These are phyloP conservation scores for Rhododendron simsii DNA, from an alignment of 148 eudicot genomes.

Conservation along the genomic window DNA sequence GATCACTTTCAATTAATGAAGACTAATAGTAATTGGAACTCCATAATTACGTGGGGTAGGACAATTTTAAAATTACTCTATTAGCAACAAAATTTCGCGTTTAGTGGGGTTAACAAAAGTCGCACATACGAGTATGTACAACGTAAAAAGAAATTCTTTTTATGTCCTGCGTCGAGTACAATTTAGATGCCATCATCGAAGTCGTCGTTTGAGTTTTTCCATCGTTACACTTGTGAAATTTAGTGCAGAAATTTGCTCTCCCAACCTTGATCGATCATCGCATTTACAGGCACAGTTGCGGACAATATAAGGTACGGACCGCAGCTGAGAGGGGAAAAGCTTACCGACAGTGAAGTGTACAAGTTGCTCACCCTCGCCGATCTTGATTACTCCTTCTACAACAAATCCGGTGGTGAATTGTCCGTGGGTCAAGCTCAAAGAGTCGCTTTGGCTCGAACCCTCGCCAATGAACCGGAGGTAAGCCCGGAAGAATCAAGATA, in stretches of 20 bases:
- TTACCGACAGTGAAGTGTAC: conserved; percentile 37
- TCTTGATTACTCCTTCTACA: conserved; percentile 35
- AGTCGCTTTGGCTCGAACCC: conserved; percentile 52
- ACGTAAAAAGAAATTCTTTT: neutral
- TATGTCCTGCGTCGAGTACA: neutral
- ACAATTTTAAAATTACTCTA: neutral
- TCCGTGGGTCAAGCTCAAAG: conserved; percentile 61
- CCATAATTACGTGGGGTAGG: neutral
- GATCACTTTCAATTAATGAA: neutral
- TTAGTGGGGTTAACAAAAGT: neutral
- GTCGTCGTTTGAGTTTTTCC: neutral
- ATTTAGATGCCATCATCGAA: neutral
- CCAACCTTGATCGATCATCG: neutral
- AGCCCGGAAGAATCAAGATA: neutral
- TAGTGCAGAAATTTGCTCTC: neutral
- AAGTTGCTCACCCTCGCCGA: conserved; percentile 44
- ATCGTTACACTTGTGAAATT: too few relatives aligned
- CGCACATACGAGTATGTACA: neutral
- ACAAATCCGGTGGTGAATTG: conserved; percentile 32
- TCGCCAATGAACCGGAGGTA: conserved; percentile 57
- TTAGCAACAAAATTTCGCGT: neutral
- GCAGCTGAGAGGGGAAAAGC: conserved; percentile 37
- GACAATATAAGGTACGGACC: conserved; percentile 52
- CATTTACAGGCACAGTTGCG: conserved; percentile 44
- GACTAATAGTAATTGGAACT: neutral